A percentile compares a stretch with the other conserved stretches of the same genome.
These are phyloP conservation scores for Mariannaea elegans DNA, from an alignment of 2,329 filamentous ascomycete genomes.

Conservation along the genomic window DNA sequence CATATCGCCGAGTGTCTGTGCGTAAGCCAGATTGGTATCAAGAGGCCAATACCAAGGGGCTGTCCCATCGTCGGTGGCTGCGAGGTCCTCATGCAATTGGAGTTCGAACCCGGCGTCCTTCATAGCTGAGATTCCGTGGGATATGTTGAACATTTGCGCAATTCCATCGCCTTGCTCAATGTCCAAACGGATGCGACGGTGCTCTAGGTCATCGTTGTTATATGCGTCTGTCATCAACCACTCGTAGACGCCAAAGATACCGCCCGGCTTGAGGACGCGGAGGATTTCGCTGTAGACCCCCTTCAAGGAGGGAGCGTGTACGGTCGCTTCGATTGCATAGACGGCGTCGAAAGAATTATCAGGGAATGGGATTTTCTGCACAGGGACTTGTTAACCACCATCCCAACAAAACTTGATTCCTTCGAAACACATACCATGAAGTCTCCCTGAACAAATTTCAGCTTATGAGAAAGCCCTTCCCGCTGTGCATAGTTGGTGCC, in stretches of 20 bases:
- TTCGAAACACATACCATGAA: constrained; percentile 73
- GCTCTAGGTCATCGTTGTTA: constrained; percentile 82
- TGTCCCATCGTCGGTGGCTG: constrained; percentile 50
- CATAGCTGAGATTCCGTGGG: constrained; percentile 81
- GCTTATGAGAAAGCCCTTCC: constrained; percentile 78
- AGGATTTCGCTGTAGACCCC: constrained; percentile 92
- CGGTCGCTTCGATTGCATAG: constrained; percentile 94
- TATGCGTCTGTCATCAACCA: constrained; percentile 98
- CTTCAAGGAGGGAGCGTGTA: constrained; percentile 86
- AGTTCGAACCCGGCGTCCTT: constrained; percentile 85
- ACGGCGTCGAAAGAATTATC: constrained; percentile 90
- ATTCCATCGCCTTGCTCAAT: constrained; percentile 95
- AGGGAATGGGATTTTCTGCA: constrained; percentile 86
- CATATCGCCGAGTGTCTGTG: constrained; percentile 76
- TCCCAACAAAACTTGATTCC: not conserved
- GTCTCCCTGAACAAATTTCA: constrained; percentile 88
- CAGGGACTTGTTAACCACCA: not conserved
- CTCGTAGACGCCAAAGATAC: constrained; percentile 92
- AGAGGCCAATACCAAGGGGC: constrained; percentile 93
- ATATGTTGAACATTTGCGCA: constrained; percentile 89
- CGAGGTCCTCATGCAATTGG: constrained; percentile 65
- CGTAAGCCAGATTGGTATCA: constrained; percentile 77
- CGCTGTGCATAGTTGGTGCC: constrained; percentile 82
- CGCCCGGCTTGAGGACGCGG: constrained; percentile 92
- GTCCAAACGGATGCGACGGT: constrained; percentile 85